A percentile compares a stretch with the other conserved stretches of the same genome.
Conservation (phyloP, 306 rosid genomes). For the Mucuna pruriens region DNA sequence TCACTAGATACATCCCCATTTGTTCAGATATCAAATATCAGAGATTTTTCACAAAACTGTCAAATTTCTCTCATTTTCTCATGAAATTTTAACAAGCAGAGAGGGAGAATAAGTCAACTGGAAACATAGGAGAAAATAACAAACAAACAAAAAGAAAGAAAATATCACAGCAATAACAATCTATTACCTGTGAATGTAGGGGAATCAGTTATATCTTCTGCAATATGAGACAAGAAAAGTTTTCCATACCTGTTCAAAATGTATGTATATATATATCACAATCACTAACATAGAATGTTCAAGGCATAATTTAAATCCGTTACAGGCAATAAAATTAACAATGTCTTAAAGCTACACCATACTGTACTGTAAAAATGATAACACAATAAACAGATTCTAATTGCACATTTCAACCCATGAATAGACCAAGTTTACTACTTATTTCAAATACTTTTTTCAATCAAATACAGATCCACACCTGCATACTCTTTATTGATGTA, state of each 20-base stretch:
- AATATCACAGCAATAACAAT: conserved; percentile 31
- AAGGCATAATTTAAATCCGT: background rate
- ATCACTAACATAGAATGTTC: conserved; percentile 30
- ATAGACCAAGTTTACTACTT: background rate
- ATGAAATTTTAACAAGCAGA: background rate
- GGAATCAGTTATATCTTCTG: conserved; percentile 78
- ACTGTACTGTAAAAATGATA: background rate
- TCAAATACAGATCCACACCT: background rate
- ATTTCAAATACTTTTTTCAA: background rate
- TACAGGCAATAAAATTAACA: conserved; percentile 12
- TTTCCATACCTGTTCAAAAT: conserved; percentile 66
- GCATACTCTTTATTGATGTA: background rate
- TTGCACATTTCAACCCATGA: background rate
- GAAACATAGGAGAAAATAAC: background rate
- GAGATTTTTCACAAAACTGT: background rate
- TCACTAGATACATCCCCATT: background rate
- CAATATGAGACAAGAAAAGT: conserved; percentile 83
- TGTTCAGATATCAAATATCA: background rate
- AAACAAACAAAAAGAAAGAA: too few relatives aligned
- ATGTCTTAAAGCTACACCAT: conserved; percentile 11
- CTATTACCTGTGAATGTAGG: conserved; percentile 75
- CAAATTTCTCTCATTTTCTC: background rate
- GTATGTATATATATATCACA: conserved; percentile 30
- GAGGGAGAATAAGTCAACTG: conserved; percentile 23
- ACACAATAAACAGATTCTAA: background rate